Base-by-base conservation (phyloP, 2,329 filamentous ascomycete genomes). In the Sphaerulina vaccinii region DNA sequence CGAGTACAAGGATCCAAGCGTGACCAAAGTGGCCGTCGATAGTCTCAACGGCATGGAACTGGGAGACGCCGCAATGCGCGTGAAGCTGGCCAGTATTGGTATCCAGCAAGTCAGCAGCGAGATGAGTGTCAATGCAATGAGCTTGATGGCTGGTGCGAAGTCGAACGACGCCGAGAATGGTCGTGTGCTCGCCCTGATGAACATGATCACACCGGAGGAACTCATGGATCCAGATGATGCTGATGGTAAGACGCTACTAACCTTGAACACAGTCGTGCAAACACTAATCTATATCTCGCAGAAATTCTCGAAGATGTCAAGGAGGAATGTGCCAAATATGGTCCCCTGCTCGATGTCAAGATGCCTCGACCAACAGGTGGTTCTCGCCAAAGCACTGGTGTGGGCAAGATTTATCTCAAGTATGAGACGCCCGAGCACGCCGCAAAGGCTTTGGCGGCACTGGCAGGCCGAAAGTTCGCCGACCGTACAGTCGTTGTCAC, bases 191-290 rank as follows among this genome's bases (percentile, higher is more conserved):
- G 92, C 96, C 73, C 77, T 99, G 56, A 82, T 99, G 66, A 99
- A 99, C 76, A 99, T 99, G 93, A 92, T 99, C 29, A 99, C 93
- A 0, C 80, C 90, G 0, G 93, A 99, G 64, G 93, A 99, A 72
- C 77, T 99, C 19, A 84, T 96, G 73, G 91, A 97, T 67, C 85
- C 85, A 45, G 91, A 97, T 29, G 93, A 99, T 66, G 97, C 96
- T 66, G 88, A 96, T 73, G 92, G 92, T 91, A 79, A 67, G 76
- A 41, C 22, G 29, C 27, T 41, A 49, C 45, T 49, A 27, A 49
- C 24, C 27, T 40, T 23, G 18, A 19, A 5, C n/a, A 35, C 45
- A 49, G 27, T 36, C 7, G 15, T 18, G 11, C 27, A 33, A 22
- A 10, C 24, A 41, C 45, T 49, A 41, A 49, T 27, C 9, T 5